A percentile compares a stretch with the other conserved stretches of the same genome.
These are phyloP conservation scores for Coemansia asiatica DNA, from an alignment of 192 early-diverging fungal genomes.

Conservation along the genomic window DNA sequence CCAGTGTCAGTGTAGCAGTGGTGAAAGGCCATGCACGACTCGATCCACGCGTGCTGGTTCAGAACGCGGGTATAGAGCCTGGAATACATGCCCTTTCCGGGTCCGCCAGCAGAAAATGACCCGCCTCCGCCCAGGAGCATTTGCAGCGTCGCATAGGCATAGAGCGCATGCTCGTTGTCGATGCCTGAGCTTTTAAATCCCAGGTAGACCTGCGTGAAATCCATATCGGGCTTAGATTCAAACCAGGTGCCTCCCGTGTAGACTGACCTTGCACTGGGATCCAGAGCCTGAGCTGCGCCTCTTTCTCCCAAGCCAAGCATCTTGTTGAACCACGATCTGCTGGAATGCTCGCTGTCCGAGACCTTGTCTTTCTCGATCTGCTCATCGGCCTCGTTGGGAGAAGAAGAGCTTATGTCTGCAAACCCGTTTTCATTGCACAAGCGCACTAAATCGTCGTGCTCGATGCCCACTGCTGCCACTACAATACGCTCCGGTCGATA, in stretches of 20 bases:
- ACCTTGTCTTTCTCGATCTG: constrained; percentile 5
- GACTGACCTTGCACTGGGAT: constrained; percentile 56
- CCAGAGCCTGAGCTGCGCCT: constrained; percentile 23
- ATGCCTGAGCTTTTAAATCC: constrained; percentile 85
- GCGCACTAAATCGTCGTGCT: constrained; percentile 79
- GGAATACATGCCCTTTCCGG: constrained; percentile 99
- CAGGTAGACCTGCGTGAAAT: constrained; percentile 85
- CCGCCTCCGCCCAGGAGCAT: constrained; percentile 93
- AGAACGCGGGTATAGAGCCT: constrained; percentile 92
- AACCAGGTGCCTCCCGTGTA: constrained; percentile 85
- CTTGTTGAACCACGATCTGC: constrained; percentile 30
- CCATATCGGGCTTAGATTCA: constrained; percentile 65
- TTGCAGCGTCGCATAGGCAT: constrained; percentile 86
- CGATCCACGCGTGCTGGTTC: constrained; percentile 92
- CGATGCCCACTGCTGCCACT: constrained; percentile 80
- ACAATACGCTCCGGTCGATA: constrained; percentile 91
- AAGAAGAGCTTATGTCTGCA: constrained; percentile 56
- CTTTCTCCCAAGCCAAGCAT: constrained; percentile 13
- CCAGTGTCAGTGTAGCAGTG: constrained; percentile 88
- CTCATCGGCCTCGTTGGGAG: constrained; percentile 32
- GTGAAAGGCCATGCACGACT: constrained; percentile 90
- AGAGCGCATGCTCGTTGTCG: constrained; percentile 75
- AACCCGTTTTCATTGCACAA: constrained; percentile 68
- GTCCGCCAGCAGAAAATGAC: constrained; percentile 95
- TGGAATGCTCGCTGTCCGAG: background rate